Conservation (phyloP, 2,329 filamentous ascomycete species). For the Curvularia sp. region DNA sequence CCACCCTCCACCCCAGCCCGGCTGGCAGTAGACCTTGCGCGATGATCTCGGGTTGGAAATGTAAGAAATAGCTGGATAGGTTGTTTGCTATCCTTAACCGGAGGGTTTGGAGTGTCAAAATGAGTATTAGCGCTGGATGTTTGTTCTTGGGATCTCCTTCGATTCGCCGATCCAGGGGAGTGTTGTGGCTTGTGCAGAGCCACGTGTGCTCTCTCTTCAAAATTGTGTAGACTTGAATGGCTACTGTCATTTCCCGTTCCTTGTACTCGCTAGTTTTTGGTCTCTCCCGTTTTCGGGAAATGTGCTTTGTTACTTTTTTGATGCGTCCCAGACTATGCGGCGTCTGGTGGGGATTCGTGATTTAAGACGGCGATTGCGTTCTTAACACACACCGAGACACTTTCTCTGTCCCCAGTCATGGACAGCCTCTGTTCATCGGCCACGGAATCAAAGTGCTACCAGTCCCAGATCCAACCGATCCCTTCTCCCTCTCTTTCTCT, state of each 20-base stretch:
- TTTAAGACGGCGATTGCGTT: neutral
- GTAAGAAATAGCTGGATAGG: neutral
- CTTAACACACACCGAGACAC: neutral
- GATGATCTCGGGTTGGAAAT: neutral
- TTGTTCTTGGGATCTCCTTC: neutral
- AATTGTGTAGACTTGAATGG: neutral
- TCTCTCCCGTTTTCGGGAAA: too few species aligned
- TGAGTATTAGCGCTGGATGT: neutral
- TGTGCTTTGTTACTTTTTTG: too few species aligned
- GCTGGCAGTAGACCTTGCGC: slow-evolving; percentile 29
- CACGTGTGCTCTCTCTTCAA: neutral
- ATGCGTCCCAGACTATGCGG: neutral
- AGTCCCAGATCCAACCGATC: neutral
- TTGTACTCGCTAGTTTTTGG: neutral
- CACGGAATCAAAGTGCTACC: neutral
- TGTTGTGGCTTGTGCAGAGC: neutral
- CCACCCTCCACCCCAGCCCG: slow-evolving; percentile 32
- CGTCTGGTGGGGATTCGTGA: neutral
- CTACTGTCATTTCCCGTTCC: neutral
- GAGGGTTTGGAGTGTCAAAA: neutral
- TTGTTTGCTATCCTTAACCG: neutral
- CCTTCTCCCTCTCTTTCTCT: neutral
- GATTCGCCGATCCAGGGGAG: neutral
- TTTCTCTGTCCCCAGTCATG: neutral
- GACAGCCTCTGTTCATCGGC: neutral